phyloP scores from a whole-genome alignment of 2,329 filamentous ascomycete genomes.

The Aspergillus nomiae region DNA sequence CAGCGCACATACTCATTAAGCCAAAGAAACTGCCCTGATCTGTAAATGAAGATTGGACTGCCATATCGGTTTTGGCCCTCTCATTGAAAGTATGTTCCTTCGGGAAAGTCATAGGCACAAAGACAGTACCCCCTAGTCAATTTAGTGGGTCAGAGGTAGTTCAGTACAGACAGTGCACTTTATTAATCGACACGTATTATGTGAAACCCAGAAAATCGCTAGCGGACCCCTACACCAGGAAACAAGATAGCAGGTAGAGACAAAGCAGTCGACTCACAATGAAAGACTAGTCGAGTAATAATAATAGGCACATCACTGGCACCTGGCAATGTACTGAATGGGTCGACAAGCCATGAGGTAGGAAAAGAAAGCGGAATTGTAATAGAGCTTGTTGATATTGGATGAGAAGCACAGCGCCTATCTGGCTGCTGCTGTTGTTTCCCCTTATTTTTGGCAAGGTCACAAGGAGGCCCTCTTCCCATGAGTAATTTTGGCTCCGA shows the following conservation, averaged over 20 bases:
- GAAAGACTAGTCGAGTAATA: slow-evolving; percentile 32
- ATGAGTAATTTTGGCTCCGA: background rate
- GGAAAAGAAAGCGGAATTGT: slow-evolving; percentile 22
- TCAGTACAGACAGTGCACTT: background rate
- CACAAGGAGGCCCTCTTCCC: background rate
- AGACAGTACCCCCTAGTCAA: slow-evolving; percentile 31
- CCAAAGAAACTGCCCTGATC: slow-evolving; percentile 42
- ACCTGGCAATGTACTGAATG: slow-evolving; percentile 37
- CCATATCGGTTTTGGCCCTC: slow-evolving; percentile 30
- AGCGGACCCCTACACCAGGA: background rate
- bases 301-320: slow-evolving; percentile 26
- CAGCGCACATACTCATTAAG: slow-evolving; percentile 42
- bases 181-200: background rate
- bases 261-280: slow-evolving; percentile 31
- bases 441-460: background rate
- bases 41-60: slow-evolving; percentile 35
- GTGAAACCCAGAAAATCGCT: background rate
- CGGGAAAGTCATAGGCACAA: slow-evolving; percentile 44
- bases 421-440: background rate
- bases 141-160: background rate
- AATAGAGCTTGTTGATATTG: slow-evolving; percentile 16
- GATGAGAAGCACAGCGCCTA: slow-evolving; percentile 21
- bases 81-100: slow-evolving; percentile 30
- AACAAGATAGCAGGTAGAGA: background rate
- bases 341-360: slow-evolving; percentile 34